These are phyloP conservation scores for Eremochloa ophiuroides DNA, from an alignment of 176 grass and related monocot genomes.

Conservation along the genomic window DNA sequence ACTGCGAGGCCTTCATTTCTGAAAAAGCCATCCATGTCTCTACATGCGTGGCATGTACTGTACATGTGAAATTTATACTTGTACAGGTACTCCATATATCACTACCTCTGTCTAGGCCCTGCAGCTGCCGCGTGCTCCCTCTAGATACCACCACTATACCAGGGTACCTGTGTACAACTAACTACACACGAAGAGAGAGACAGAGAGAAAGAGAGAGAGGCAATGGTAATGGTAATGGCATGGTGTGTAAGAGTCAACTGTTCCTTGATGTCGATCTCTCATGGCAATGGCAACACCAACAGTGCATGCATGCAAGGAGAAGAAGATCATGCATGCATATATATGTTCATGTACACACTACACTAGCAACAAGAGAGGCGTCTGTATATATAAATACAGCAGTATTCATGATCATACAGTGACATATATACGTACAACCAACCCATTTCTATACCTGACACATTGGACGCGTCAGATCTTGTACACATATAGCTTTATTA, in stretches of 20 bases:
- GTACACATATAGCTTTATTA: not conserved
- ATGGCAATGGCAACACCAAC: not conserved
- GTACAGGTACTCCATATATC: not conserved
- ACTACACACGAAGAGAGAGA: not conserved
- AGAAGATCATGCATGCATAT: not conserved
- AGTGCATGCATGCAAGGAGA: not conserved
- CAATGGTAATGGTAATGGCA: not conserved
- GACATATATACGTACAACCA: conserved; percentile 1
- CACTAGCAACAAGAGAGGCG: not conserved
- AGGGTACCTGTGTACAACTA: not conserved
- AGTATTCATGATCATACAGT: conserved; percentile 11
- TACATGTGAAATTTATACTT: conserved; percentile 22
- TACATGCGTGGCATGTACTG: too few relatives aligned
- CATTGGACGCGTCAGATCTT: conserved; percentile 27
- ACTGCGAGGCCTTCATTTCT: not conserved
- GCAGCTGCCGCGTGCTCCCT: conserved; percentile 11
- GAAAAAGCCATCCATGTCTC: conserved; percentile 31
- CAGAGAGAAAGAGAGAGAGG: not conserved
- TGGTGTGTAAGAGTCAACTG: conserved; percentile 21
- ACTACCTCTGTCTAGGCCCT: not conserved
- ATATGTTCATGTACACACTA: not conserved
- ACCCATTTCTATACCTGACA: conserved; percentile 12
- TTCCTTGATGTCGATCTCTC: conserved; percentile 27
- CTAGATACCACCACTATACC: not conserved
- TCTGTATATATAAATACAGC: not conserved